Evolutionary conservation across 2,329 filamentous ascomycete species (phyloP).

Genomic region (Alternaria metachromatica): DNA sequence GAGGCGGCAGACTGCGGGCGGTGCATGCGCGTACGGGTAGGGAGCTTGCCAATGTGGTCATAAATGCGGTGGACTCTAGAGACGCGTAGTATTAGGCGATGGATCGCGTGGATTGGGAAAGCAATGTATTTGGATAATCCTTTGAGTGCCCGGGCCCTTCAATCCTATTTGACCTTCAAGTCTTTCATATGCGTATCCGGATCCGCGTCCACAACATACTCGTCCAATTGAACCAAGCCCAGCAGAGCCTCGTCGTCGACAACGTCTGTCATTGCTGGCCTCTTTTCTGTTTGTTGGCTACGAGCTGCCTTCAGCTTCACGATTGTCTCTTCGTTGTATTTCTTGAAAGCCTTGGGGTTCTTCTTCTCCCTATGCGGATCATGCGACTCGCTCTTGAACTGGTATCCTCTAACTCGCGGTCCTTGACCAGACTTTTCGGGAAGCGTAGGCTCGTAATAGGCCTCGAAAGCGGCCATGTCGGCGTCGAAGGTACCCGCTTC

Average conservation of each 20-base stretch:
- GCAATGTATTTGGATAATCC: neutral
- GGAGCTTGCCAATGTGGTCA: neutral
- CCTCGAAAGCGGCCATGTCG: constrained; percentile 66
- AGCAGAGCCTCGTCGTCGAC: constrained; percentile 45
- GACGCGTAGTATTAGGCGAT: neutral
- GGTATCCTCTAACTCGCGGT: constrained; percentile 58
- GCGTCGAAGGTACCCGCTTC: constrained; percentile 60
- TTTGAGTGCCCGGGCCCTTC: neutral
- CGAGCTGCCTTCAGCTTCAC: constrained; percentile 37
- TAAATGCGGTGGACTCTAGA: neutral
- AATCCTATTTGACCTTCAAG: constrained; percentile 32
- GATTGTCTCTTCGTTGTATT: constrained; percentile 34
- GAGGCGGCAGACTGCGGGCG: neutral
- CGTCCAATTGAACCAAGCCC: constrained; percentile 34
- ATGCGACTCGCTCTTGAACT: constrained; percentile 41
- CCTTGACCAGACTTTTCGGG: constrained; percentile 78
- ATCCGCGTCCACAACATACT: constrained; percentile 15
- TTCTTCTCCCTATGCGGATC: constrained; percentile 35
- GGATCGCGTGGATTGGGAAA: neutral
- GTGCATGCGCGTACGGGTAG: neutral
- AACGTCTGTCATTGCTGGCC: constrained; percentile 32
- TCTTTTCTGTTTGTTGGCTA: constrained; percentile 38
- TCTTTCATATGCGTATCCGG: constrained; percentile 18
- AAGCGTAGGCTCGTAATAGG: constrained; percentile 71
- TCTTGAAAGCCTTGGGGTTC: constrained; percentile 42